Conservation (phyloP, 768 basidiomycete species). For the Suillus bovinus region DNA sequence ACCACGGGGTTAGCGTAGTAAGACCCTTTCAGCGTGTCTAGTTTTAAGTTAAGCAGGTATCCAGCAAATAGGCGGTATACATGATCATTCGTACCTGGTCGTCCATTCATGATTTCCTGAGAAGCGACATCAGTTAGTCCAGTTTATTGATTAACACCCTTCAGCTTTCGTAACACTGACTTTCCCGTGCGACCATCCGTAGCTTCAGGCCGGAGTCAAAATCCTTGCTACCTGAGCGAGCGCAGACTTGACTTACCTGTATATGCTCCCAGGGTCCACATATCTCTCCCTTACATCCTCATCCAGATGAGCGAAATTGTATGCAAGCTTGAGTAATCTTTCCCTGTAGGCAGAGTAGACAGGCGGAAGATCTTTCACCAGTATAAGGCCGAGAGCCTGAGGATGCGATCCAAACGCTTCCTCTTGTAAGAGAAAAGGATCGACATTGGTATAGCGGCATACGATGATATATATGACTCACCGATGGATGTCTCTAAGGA, state of each 20-base stretch:
- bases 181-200: slow-evolving; percentile 99
- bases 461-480: slow-evolving; percentile 24
- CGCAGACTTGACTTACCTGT: slow-evolving; percentile 54
- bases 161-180: slow-evolving; percentile 33
- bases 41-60: slow-evolving; percentile 10
- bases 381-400: slow-evolving; percentile 75
- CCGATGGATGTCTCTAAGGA: slow-evolving; percentile 64
- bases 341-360: slow-evolving; percentile 65
- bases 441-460: background rate
- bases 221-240: background rate
- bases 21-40: slow-evolving; percentile 87
- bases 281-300: slow-evolving; percentile 70
- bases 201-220: slow-evolving; percentile 42
- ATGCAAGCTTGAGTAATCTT: slow-evolving; percentile 70
- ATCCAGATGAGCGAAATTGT: slow-evolving; percentile 74
- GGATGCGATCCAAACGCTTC: slow-evolving; percentile 83
- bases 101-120: slow-evolving; percentile 96
- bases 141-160: background rate
- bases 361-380: slow-evolving; percentile 78
- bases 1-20: slow-evolving; percentile 85
- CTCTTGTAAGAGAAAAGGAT: slow-evolving; percentile 40
- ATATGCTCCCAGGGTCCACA: slow-evolving; percentile 68
- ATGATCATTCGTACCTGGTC: slow-evolving; percentile 53
- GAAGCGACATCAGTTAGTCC: background rate
- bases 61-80: background rate